These are phyloP conservation scores for Dissophora globulifera DNA, from an alignment of 192 early-diverging fungal genomes.

Conservation along the genomic window DNA sequence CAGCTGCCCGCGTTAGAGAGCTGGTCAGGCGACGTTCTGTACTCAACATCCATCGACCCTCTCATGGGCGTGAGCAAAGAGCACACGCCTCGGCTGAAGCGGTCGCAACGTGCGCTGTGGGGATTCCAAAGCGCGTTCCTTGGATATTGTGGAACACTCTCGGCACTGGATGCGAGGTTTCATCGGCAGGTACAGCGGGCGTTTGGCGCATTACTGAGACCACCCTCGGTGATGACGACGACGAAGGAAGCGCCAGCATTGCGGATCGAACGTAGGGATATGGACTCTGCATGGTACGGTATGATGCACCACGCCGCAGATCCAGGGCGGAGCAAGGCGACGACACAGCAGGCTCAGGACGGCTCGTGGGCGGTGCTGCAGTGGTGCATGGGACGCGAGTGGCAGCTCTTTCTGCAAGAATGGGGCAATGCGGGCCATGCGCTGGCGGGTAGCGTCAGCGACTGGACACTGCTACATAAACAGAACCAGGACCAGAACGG, in stretches of 20 bases:
- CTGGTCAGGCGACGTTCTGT: conserved; percentile 16
- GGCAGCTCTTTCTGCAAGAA: conserved; percentile 2
- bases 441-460: not conserved
- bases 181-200: conserved; percentile 23
- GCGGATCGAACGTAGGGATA: not conserved
- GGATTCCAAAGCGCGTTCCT: conserved; percentile 20
- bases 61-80: not conserved
- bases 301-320: conserved; percentile 12
- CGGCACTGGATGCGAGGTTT: conserved; percentile 12
- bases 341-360: too few relatives aligned
- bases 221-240: too few relatives aligned
- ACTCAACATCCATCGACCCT: not conserved
- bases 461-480: too few relatives aligned
- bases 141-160: conserved; percentile 8
- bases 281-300: conserved; percentile 24
- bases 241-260: too few relatives aligned
- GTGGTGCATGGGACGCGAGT: conserved; percentile 18
- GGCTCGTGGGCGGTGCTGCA: conserved; percentile 6
- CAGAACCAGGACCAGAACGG: too few relatives aligned
- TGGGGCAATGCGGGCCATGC: not conserved
- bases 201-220: not conserved
- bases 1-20: not conserved
- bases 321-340: not conserved
- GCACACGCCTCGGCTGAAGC: too few relatives aligned
- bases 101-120: conserved; percentile 19